Base-by-base conservation (phyloP, 192 early-diverging fungal genomes). In the Lobosporangium transversale region DNA sequence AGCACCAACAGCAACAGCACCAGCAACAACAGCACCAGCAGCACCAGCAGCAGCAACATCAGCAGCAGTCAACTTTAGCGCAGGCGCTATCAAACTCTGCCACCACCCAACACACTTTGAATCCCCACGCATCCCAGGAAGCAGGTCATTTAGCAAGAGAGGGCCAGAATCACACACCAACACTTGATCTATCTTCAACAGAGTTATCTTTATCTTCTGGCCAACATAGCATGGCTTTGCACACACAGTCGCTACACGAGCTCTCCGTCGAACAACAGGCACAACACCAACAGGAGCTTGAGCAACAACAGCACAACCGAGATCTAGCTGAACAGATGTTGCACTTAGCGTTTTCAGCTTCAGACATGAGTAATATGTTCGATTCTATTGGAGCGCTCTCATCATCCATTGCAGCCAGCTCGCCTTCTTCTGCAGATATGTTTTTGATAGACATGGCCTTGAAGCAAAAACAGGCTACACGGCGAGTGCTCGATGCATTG, bases 301-400 rank as follows among this genome's bases (percentile, higher is more conserved):
- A 66, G 42, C 52, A 54, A 30, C 70, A 74, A 33, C 62, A 74
- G 45, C 62, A 61, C 2, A 65, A 75, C 52, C 62, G 56, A 6
- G 71, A 58, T 32, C 52, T 75, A n/a, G 71, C 71, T 20, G 71
- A 75, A 45, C 56, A 66, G 37, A 75, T 75, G 71, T 21, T 75
- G 14, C 65, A 62, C 27, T 51, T 66, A 47, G 71, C 71, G 0
- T 75, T 75, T n/a, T 66, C 62, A 0, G 37, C 59, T 20, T 61
- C 71, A 21, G 71, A 75, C 18, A 37, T 75, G 52, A 47, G 44
- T 21, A 52, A 59, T 23, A 40, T 59, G 1, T 35, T 48, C 23
- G 47, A 36, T 11, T 56, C 50, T 12, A 23, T 53, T 24, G 21
- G 17, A 7, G 20, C 48, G 43, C 45, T 33, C n/a, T 45, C 33